A percentile compares a stretch with the other conserved stretches of the same genome.
phyloP scores from a whole-genome alignment of 768 basidiomycete species.

The Bullera alba region DNA sequence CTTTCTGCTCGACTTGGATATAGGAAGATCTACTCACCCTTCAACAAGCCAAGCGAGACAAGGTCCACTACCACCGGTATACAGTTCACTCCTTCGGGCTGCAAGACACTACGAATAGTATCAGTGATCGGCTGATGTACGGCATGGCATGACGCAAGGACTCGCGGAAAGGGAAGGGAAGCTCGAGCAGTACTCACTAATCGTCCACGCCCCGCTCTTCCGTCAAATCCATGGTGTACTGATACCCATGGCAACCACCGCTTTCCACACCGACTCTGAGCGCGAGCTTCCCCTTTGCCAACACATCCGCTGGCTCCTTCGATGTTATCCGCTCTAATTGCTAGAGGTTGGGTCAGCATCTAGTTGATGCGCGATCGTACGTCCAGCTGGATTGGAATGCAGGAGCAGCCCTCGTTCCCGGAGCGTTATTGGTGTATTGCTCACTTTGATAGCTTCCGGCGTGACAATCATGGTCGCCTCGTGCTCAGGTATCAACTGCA shows the following conservation, averaged over 20 bases:
- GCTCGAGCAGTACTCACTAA: conserved; percentile 58
- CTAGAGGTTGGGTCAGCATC: conserved; percentile 47
- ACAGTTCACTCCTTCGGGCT: conserved; percentile 31
- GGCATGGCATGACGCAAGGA: not conserved
- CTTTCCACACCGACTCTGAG: conserved; percentile 80
- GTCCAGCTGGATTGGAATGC: not conserved
- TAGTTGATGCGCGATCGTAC: not conserved
- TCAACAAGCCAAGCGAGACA: conserved; percentile 72
- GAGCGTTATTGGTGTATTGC: not conserved
- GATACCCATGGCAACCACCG: conserved; percentile 95
- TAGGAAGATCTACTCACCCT: conserved; percentile 48
- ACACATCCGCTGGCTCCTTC: conserved; percentile 55
- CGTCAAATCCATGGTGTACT: conserved; percentile 84
- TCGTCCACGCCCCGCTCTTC: conserved; percentile 58
- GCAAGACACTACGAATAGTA: conserved; percentile 49
- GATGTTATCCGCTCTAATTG: conserved; percentile 67
- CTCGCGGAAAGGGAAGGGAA: conserved; percentile 1
- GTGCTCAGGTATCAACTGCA: conserved; percentile 24
- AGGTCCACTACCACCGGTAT: conserved; percentile 67
- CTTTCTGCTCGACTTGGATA: not conserved
- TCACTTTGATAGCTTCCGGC: conserved; percentile 34
- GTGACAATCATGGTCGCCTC: conserved; percentile 36
- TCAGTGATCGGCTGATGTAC: conserved; percentile 3
- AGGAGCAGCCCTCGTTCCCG: not conserved
- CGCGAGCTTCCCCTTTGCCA: conserved; percentile 51